Percentiles rank a stretch among this genome's conserved stretches.
phyloP scores from a whole-genome alignment of 1,139 yeast species.

The Debaryomyces subglobosus region DNA sequence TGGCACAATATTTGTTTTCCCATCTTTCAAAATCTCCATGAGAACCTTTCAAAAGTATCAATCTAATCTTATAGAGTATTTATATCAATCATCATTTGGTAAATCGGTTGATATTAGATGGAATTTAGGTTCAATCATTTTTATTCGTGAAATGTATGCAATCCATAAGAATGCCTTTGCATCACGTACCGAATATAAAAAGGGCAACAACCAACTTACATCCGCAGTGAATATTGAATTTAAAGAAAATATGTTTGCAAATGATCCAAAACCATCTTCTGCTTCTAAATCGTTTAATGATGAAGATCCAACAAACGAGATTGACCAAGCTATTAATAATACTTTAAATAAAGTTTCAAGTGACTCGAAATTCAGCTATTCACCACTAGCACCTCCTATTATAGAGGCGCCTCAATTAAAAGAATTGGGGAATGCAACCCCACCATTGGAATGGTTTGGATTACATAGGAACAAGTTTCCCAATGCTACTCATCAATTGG shows the following conservation, averaged over 20 bases:
- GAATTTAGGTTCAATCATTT: conserved; percentile 92
- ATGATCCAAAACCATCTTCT: conserved; percentile 14
- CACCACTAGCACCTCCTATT: conserved; percentile 71
- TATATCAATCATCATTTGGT: conserved; percentile 73
- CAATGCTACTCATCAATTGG: conserved; percentile 77
- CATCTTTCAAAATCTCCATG: conserved; percentile 76
- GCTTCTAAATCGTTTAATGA: conserved; percentile 26
- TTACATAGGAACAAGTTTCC: conserved; percentile 86
- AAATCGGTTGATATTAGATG: conserved; percentile 90
- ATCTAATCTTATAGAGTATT: conserved; percentile 60
- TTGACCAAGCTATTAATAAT: conserved; percentile 21
- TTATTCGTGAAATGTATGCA: conserved; percentile 82
- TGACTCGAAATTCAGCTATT: conserved; percentile 60
- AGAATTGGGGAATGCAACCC: conserved; percentile 95
- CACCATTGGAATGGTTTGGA: conserved; percentile 98
- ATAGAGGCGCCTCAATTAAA: conserved; percentile 88
- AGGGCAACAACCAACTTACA: conserved; percentile 14
- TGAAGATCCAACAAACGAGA: conserved; percentile 36
- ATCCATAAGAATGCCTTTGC: conserved; percentile 57
- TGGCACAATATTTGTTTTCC: conserved; percentile 79
- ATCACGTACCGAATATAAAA: conserved; percentile 39
- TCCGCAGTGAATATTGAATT: conserved; percentile 15
- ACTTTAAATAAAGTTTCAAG: conserved; percentile 65
- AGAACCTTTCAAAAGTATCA: conserved; percentile 62
- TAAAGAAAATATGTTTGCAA: conserved; percentile 21